Conservation (phyloP, 129 eudicot genomes). For the Sambucus nigra region DNA sequence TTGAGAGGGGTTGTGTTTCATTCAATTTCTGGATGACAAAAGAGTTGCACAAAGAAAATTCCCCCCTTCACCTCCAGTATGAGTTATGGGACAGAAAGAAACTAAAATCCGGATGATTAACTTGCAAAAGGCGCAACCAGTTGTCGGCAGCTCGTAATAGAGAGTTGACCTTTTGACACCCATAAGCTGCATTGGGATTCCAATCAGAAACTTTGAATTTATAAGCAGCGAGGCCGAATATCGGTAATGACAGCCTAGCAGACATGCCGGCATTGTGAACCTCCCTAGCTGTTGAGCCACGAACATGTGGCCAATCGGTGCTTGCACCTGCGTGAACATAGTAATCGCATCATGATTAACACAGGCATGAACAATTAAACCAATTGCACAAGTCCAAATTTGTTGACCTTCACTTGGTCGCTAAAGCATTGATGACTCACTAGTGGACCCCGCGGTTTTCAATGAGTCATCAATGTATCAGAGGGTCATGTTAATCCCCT, state of each 20-base stretch:
- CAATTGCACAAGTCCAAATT: too few relatives aligned
- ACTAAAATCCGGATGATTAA: slow-evolving; percentile 69
- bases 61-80: slow-evolving; percentile 28
- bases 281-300: slow-evolving; percentile 26
- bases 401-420: too few relatives aligned
- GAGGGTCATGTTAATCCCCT: too few relatives aligned
- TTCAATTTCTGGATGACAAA: too few relatives aligned
- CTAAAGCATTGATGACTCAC: too few relatives aligned
- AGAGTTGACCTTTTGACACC: slow-evolving; percentile 46
- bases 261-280: slow-evolving; percentile 35
- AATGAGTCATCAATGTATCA: too few relatives aligned
- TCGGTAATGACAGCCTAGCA: slow-evolving; percentile 40
- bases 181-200: slow-evolving; percentile 52
- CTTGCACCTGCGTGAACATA: slow-evolving; percentile 25
- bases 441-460: too few relatives aligned
- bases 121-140: slow-evolving; percentile 72
- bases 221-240: slow-evolving; percentile 72
- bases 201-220: slow-evolving; percentile 69
- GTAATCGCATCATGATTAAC: background rate
- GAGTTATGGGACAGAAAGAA: slow-evolving; percentile 56
- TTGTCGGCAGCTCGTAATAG: slow-evolving; percentile 59
- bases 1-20: too few relatives aligned
- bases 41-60: slow-evolving; percentile 1
- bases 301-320: slow-evolving; percentile 21
- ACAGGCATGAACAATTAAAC: too few relatives aligned